Base-by-base conservation (phyloP, 75 land plant species). In the Sequoiadendron giganteum region DNA sequence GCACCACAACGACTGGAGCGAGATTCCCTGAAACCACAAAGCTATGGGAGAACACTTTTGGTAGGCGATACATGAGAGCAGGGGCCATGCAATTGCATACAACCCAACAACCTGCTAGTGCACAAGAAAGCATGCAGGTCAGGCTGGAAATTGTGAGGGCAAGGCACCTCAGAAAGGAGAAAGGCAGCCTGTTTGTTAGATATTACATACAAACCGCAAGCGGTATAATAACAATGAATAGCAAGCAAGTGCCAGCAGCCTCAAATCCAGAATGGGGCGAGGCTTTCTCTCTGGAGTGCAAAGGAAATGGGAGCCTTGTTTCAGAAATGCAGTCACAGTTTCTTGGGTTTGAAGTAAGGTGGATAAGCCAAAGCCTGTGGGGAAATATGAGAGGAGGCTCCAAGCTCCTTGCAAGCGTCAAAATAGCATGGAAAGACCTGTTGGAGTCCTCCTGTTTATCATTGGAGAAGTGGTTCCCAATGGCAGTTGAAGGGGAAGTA, bases 41-140 rank as follows among this genome's bases (percentile, higher is more conserved):
- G 85, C 91, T 93, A 36, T 97, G 93, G 93, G 93, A 94, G 89
- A 90, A 94, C n/a, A 91, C 91, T 25, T 97, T 87, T 92, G 95
- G 97, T 39, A 70, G 39, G 72, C 90, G 93, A 34, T 97, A 97
- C 80, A 90, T 88, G 91, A 96, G 87, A 85, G 96, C 97, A 52
- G 99, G 99, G 34, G 94, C 92, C 15, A 92, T 93, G 96, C 55
- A 54, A 16, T 42, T 39, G 49, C 32, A 32, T 18, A 73, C 56
- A 32, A 34, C 45, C 21, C 30, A 52, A 21, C 79, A 72, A 21
- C 10, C 28, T 25, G n/a, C 45, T 47, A 1, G 48, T n/a, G n/a
- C 89, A 36, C 19, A 48, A 43, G 32, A 55, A 28, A 28, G 34
- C 16, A 58, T 80, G 70, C 49, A 55, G 87, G 15, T 85, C 30